Base-by-base conservation (phyloP, 345 rosid genomes). In the Populus euphratica region DNA sequence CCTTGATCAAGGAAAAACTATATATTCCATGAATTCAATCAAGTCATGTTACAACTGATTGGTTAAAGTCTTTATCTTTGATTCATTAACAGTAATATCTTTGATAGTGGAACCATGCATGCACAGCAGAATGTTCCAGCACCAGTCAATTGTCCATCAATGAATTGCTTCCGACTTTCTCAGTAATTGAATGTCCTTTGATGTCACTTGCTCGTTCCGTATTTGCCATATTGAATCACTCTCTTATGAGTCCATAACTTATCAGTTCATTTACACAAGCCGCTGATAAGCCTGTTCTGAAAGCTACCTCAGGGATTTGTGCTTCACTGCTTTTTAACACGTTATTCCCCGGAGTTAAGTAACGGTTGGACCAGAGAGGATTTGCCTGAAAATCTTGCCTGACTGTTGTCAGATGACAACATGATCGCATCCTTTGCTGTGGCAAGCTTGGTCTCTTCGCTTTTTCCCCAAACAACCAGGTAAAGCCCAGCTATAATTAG, bases 381-480 rank as follows among this genome's bases (percentile, higher is more conserved):
- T 72, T 5, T 72, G 36, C 50, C 73, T 36, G 77, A 70, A 73
- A 29, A 68, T 52, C 78, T 75, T 29, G 50, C 66, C 44, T 63
- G 64, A 66, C 27, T 77, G 64, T 72, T 41, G 36, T 81, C 81
- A 0, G 83, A 50, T 49, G 63, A 9, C 25, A 74, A 76, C 65
- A 43, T 44, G 25, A 59, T 54, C 11, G 38, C 43, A 38, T 52
- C 73, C 43, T 79, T 76, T 59, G 75, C 73, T 18, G 71, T 73
- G 20, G 47, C 66, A 54, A 83, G 69, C 80, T 87, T 80, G 71
- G 65, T 78, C 80, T 91, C 94, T 82, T 84, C 86, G 62, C 75
- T 86, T 78, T 91, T 89, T 33, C 95, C 95, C 83, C 87, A 65
- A 75, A 89, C 87, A 70, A 91, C 91, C 74, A 88, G 79, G 79